Conservation (phyloP, 192 early-diverging fungal species). For the Funneliformis mosseae region DNA sequence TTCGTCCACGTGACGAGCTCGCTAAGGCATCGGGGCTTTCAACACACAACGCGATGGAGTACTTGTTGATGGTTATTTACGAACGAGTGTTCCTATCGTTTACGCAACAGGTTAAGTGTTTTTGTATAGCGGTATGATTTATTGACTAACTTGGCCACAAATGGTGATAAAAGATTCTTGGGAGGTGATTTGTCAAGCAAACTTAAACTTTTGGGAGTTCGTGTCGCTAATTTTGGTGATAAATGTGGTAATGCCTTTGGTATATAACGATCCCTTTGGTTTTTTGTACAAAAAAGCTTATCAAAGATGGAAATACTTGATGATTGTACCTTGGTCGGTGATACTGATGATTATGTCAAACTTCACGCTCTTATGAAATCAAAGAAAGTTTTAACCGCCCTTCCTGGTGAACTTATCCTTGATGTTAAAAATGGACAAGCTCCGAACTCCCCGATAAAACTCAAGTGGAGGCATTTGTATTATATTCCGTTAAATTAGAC, state of each 20-base stretch:
- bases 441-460: constrained; percentile 64
- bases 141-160: constrained; percentile 56
- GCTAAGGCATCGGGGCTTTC: constrained; percentile 51
- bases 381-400: constrained; percentile 44
- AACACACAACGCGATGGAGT: constrained; percentile 60
- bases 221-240: constrained; percentile 71
- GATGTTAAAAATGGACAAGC: constrained; percentile 42
- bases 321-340: constrained; percentile 72
- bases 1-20: constrained; percentile 61
- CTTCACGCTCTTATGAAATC: constrained; percentile 59
- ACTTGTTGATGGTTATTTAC: constrained; percentile 53
- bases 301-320: constrained; percentile 66
- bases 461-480: too few species aligned
- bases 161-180: constrained; percentile 15
- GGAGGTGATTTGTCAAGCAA: constrained; percentile 68
- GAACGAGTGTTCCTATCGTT: constrained; percentile 45
- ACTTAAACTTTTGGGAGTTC: constrained; percentile 67
- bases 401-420: constrained; percentile 59
- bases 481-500: too few species aligned
- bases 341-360: constrained; percentile 67
- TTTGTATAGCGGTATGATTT: constrained; percentile 46
- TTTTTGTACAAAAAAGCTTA: constrained; percentile 67
- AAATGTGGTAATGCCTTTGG: constrained; percentile 40
- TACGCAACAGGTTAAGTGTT: constrained; percentile 71
- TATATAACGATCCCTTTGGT: constrained; percentile 57